Percentiles rank a stretch among this genome's conserved stretches.
Conservation (phyloP, 208 protist genomes). For the Crithidia thermophila region DNA sequence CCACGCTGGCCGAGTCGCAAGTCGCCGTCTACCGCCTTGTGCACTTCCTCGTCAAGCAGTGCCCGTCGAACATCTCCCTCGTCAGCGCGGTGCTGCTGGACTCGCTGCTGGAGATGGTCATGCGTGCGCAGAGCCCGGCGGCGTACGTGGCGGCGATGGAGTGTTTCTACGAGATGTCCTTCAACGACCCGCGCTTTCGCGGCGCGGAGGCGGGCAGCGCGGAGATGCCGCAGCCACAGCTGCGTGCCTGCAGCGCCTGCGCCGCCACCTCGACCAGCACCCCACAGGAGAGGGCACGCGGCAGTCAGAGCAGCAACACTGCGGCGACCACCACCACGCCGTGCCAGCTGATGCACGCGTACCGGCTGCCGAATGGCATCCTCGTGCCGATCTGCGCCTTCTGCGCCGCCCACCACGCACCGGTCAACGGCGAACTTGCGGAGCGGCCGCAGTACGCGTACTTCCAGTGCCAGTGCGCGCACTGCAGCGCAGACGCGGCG, state of each 20-base stretch:
- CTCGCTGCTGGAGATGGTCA: constrained; percentile 41
- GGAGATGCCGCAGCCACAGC: constrained; percentile 17
- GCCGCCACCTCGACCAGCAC: background rate
- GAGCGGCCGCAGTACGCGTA: constrained; percentile 54
- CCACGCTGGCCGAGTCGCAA: constrained; percentile 60
- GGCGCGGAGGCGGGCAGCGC: background rate
- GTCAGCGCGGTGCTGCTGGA: constrained; percentile 45
- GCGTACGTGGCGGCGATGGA: constrained; percentile 61
- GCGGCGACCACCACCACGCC: constrained; percentile 28
- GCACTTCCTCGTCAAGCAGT: constrained; percentile 40
- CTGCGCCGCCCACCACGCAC: constrained; percentile 60
- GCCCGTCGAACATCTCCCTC: constrained; percentile 51
- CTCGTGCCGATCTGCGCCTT: constrained; percentile 50
- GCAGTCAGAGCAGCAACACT: no score
- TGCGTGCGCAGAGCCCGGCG: constrained; percentile 40
- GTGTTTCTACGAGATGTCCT: constrained; percentile 70
- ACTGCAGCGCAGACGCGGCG: constrained; percentile 16
- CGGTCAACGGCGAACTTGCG: constrained; percentile 19
- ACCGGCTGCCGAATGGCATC: constrained; percentile 26
- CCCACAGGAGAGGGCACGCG: no score
- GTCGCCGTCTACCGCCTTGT: constrained; percentile 51
- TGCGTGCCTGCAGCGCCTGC: constrained; percentile 7
- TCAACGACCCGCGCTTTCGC: constrained; percentile 52
- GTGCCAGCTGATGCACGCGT: constrained; percentile 60
- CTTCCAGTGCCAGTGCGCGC: constrained; percentile 63